These are phyloP conservation scores for Amoebophrya sp. DNA, from an alignment of 169 alveolate genomes.

Conservation along the genomic window DNA sequence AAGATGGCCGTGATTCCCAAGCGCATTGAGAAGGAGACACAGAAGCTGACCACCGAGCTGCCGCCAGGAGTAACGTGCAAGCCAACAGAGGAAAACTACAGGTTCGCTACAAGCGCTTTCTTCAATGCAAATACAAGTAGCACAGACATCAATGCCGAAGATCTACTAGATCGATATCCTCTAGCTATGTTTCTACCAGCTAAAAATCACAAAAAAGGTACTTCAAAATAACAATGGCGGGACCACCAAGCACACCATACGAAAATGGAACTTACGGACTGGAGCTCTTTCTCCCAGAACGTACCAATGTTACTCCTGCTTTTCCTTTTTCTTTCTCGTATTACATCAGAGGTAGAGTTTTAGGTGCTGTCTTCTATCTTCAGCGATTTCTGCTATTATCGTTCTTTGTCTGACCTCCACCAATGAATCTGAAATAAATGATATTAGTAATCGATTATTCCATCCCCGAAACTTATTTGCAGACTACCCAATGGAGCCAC, in stretches of 20 bases:
- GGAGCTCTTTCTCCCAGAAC: conserved; percentile 88
- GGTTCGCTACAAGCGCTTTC: conserved; percentile 40
- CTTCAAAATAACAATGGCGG: conserved; percentile 84
- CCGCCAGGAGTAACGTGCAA: not conserved
- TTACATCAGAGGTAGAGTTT: no score
- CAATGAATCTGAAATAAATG: no score
- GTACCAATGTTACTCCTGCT: no score
- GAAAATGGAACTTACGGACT: conserved; percentile 90
- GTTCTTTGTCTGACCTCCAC: no score
- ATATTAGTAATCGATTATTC: no score
- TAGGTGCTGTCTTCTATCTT: no score
- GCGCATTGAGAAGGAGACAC: conserved; percentile 57
- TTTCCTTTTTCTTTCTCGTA: no score
- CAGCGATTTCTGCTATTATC: no score
- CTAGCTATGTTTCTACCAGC: not conserved
- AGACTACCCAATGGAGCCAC: conserved; percentile 98
- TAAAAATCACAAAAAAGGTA: conserved; percentile 64
- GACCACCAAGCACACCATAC: conserved; percentile 96
- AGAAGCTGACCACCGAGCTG: conserved; percentile 53
- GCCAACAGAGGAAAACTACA: conserved; percentile 33
- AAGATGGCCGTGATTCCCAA: conserved; percentile 49
- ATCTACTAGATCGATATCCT: not conserved
- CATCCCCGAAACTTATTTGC: no score
- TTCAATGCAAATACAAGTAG: not conserved
- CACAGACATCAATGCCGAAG: not conserved